Percentiles rank a stretch among this genome's conserved stretches.
Evolutionary conservation across 1,284 basidiomycete species (phyloP).

Genomic region (Trametes pubescens): DNA sequence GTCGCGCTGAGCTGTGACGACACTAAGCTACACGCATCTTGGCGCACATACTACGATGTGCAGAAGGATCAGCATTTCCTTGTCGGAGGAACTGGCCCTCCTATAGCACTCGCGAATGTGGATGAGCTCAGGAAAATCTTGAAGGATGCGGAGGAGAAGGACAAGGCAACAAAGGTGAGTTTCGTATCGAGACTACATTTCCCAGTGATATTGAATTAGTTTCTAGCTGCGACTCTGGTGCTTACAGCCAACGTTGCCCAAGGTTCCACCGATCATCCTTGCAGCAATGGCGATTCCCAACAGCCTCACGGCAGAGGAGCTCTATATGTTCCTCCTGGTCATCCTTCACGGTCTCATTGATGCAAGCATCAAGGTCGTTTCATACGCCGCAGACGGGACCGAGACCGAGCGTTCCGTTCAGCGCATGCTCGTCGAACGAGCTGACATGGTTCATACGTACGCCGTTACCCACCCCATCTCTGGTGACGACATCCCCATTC

Average conservation of each 20-base stretch:
- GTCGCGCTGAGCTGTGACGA: slow-evolving; percentile 45
- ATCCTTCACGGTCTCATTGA: slow-evolving; percentile 11
- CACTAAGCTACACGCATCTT: slow-evolving; percentile 42
- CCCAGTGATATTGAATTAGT: not conserved
- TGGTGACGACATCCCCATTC: slow-evolving; percentile 12
- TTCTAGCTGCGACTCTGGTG: slow-evolving; percentile 38
- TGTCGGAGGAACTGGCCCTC: slow-evolving; percentile 29
- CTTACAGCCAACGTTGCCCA: slow-evolving; percentile 37
- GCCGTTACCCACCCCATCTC: slow-evolving; percentile 24
- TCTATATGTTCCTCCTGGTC: slow-evolving; percentile 15
- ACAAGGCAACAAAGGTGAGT: slow-evolving; percentile 35
- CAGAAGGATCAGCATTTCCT: slow-evolving; percentile 26
- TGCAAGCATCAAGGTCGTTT: slow-evolving; percentile 17
- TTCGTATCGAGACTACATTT: not conserved
- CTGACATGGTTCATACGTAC: slow-evolving; percentile 3
- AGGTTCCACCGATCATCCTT: slow-evolving; percentile 38
- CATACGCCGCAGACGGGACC: slow-evolving; percentile 33
- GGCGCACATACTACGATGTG: slow-evolving; percentile 39
- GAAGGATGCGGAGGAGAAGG: not conserved
- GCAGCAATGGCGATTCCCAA: slow-evolving; percentile 40
- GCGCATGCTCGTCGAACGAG: slow-evolving; percentile 13
- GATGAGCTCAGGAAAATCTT: slow-evolving; percentile 25
- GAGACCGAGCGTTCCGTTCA: slow-evolving; percentile 37
- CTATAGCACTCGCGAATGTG: slow-evolving; percentile 32
- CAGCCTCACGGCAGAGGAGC: slow-evolving; percentile 25